A percentile compares a stretch with the other conserved stretches of the same genome.
Conservation (phyloP, 2,329 filamentous ascomycete genomes). For the Microcyclosporella mali region DNA sequence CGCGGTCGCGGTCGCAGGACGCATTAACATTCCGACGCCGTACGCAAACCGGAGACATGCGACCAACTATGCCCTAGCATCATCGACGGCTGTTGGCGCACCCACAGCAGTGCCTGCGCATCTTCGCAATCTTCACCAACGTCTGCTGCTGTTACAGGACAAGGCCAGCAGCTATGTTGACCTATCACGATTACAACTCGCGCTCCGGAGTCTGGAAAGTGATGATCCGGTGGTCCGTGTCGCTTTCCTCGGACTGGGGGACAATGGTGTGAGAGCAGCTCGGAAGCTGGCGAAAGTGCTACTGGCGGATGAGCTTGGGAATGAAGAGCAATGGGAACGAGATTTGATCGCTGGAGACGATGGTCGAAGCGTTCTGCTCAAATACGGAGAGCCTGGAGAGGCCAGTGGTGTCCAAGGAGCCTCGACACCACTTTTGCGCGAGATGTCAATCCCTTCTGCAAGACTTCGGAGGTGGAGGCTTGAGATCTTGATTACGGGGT, state of each 20-base stretch:
- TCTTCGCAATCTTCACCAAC: slow-evolving; percentile 52
- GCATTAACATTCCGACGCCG: not conserved
- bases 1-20: no score
- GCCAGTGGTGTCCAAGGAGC: slow-evolving; percentile 41
- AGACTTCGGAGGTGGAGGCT: slow-evolving; percentile 55
- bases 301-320: slow-evolving; percentile 41
- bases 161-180: slow-evolving; percentile 58
- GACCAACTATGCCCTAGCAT: slow-evolving; percentile 38
- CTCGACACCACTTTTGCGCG: slow-evolving; percentile 49
- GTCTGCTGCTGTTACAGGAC: slow-evolving; percentile 56
- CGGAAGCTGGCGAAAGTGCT: slow-evolving; percentile 61
- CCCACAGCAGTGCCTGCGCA: slow-evolving; percentile 47
- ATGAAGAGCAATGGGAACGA: slow-evolving; percentile 40
- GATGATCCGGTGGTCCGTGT: slow-evolving; percentile 50
- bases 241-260: slow-evolving; percentile 41
- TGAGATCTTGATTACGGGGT: slow-evolving; percentile 55
- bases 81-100: slow-evolving; percentile 49
- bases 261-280: slow-evolving; percentile 43
- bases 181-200: slow-evolving; percentile 65
- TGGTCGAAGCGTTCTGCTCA: slow-evolving; percentile 37
- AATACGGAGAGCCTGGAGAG: slow-evolving; percentile 50
- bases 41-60: slow-evolving; percentile 9
- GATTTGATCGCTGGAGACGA: slow-evolving; percentile 32
- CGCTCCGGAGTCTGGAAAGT: slow-evolving; percentile 57
- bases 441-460: slow-evolving; percentile 59